Conservation (phyloP, 108 stramenopile genomes). For the Skeletonema marinoi region DNA sequence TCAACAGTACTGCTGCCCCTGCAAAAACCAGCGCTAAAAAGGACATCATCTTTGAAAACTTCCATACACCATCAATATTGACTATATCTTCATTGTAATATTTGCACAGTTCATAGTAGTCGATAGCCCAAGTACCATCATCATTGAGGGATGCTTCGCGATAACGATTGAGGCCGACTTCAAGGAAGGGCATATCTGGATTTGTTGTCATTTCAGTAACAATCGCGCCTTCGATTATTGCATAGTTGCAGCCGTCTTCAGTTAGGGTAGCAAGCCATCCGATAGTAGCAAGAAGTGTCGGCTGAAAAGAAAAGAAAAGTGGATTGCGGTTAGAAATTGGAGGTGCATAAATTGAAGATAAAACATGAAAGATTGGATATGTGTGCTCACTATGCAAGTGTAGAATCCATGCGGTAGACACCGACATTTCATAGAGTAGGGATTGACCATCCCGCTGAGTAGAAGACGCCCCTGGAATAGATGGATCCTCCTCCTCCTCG, state of each 20-base stretch:
- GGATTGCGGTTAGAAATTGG: neutral
- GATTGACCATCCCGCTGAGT: neutral
- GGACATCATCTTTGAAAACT: slow-evolving; percentile 47
- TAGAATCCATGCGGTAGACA: slow-evolving; percentile 3
- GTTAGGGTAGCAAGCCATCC: slow-evolving; percentile 54
- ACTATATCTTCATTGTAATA: slow-evolving; percentile 53
- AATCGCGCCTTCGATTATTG: slow-evolving; percentile 41
- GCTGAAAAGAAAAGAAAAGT: neutral
- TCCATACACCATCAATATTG: slow-evolving; percentile 57
- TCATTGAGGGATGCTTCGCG: slow-evolving; percentile 47
- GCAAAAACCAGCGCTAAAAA: slow-evolving; percentile 69
- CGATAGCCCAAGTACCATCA: slow-evolving; percentile 35
- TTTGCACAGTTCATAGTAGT: slow-evolving; percentile 31
- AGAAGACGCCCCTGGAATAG: too few relatives aligned
- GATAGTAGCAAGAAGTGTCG: slow-evolving; percentile 45
- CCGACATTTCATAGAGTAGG: neutral
- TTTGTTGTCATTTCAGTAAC: slow-evolving; percentile 43
- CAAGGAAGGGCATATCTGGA: slow-evolving; percentile 54
- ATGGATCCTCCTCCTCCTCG: too few relatives aligned
- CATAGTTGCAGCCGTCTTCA: slow-evolving; percentile 66
- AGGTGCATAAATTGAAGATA: neutral
- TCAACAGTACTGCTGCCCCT: slow-evolving; percentile 66
- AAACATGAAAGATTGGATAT: neutral
- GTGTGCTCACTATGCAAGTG: neutral
- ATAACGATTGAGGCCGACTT: slow-evolving; percentile 67